Evolutionary conservation across 306 rosid species (phyloP).

Genomic region (Luffa aegyptiaca): DNA sequence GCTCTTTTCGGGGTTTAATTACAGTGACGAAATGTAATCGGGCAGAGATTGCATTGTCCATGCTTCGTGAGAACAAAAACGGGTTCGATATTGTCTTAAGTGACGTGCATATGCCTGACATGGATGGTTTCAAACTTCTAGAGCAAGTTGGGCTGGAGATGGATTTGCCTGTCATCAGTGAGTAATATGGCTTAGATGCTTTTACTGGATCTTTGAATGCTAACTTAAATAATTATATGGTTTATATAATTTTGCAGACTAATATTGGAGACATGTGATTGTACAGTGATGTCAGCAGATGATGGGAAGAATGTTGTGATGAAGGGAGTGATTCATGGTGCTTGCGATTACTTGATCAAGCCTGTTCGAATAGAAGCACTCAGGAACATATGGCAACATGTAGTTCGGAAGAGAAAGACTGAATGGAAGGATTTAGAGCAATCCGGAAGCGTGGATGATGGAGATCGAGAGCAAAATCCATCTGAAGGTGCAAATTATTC

Average conservation of each 20-base stretch:
- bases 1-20: neutral
- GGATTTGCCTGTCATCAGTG: constrained; percentile 97
- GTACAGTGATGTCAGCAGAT: constrained; percentile 97
- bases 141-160: constrained; percentile 87
- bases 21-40: constrained; percentile 79
- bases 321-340: constrained; percentile 99
- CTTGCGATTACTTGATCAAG: constrained; percentile 90
- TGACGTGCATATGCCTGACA: constrained; percentile 99
- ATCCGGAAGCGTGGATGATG: constrained; percentile 92
- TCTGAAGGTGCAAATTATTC: constrained; percentile 89
- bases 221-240: neutral
- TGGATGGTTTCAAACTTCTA: constrained; percentile 95
- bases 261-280: constrained; percentile 13
- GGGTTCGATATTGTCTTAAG: constrained; percentile 91
- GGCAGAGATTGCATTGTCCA: constrained; percentile 63
- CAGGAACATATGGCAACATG: constrained; percentile 98
- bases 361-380: constrained; percentile 95
- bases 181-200: constrained; percentile 19
- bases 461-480: constrained; percentile 64
- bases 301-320: constrained; percentile 81
- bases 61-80: constrained; percentile 65
- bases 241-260: constrained; percentile 3
- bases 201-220: neutral
- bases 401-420: constrained; percentile 75
- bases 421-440: constrained; percentile 87